Evolutionary conservation across 768 basidiomycete genomes (phyloP), one percentile per base, ranked within the genome.

Genomic region (Lentinus brumalis): DNA sequence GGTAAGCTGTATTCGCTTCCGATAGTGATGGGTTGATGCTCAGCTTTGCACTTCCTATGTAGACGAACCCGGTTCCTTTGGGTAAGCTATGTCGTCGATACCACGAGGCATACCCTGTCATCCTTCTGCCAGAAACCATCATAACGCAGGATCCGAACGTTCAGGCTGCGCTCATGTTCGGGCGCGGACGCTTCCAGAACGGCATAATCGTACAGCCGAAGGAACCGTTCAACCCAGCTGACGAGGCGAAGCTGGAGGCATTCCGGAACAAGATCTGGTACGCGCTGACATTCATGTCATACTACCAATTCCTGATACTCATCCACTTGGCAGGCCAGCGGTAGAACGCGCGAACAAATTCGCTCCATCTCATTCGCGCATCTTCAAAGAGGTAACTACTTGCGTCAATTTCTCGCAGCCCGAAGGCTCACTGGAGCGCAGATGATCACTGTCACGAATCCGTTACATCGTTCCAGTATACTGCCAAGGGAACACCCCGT

Each of bases 331-430:
- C n/a, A 66, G 66, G 66, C 62, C 62, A 3, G 76, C 71, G 12
- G 69, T 82, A 3, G 74, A 79, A 62, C 58, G 72, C 49, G 70
- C 76, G 59, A 83, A 82, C 60, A 66, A 63, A 15, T 74, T 68
- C 46, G 79, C 80, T 0, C 81, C 82, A 6, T 67, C 73, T n/a
- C 80, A 82, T 64, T 80, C 79, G 6, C 66, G 79, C 30, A 66
- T 83, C 11, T 81, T 81, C 70, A 81, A 81, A 61, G 79, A 82
- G 75, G 79, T 78, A 39, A 9, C 55, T 54, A 11, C 7, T 3
- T 35, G 35, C 35, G 7, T 11, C 21, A 15, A 7, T 35, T 35
- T 35, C 35, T 35, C 6, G 6, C 35, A 35, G 35, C 1, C 35
- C 11, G 35, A 35, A 35, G 35, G 11, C 35, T 35, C 11, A 35